A percentile compares a stretch with the other conserved stretches of the same genome.
These are phyloP conservation scores for Ophiostoma montium DNA, from an alignment of 2,329 filamentous ascomycete genomes.

Conservation along the genomic window DNA sequence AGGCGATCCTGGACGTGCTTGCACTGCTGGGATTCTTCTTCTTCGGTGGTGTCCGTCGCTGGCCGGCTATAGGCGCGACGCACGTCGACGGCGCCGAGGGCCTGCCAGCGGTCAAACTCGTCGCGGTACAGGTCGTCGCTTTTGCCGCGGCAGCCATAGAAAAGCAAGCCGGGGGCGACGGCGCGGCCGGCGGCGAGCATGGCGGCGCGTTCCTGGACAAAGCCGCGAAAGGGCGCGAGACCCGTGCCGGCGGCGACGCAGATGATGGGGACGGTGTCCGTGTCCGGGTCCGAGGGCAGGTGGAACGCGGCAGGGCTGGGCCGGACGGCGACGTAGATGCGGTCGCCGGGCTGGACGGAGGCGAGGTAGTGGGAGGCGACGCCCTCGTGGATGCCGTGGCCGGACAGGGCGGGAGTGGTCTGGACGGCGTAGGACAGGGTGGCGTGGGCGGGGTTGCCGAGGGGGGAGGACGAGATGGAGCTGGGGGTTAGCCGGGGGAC, in stretches of 20 bases:
- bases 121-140: constrained; percentile 31
- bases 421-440: constrained; percentile 56
- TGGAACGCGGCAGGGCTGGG: constrained; percentile 30
- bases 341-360: constrained; percentile 33
- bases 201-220: constrained; percentile 44
- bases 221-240: constrained; percentile 47
- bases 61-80: constrained; percentile 42
- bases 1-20: constrained; percentile 31
- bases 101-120: constrained; percentile 45
- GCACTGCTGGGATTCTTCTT: constrained; percentile 11
- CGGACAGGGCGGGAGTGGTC: constrained; percentile 38
- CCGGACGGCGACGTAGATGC: constrained; percentile 35
- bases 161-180: constrained; percentile 11
- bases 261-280: constrained; percentile 33
- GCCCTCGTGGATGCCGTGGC: constrained; percentile 29
- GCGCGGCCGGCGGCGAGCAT: constrained; percentile 29
- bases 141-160: constrained; percentile 12
- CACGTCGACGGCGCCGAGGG: constrained; percentile 44
- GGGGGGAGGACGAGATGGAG: constrained; percentile 60
- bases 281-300: constrained; percentile 29
- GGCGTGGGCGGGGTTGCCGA: constrained; percentile 31
- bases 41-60: constrained; percentile 29
- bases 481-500: neutral
- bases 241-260: constrained; percentile 39
- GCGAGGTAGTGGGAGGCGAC: constrained; percentile 47